Base-by-base conservation (phyloP, 257 asterid genomes). In the Ajuga chamaepitys region DNA sequence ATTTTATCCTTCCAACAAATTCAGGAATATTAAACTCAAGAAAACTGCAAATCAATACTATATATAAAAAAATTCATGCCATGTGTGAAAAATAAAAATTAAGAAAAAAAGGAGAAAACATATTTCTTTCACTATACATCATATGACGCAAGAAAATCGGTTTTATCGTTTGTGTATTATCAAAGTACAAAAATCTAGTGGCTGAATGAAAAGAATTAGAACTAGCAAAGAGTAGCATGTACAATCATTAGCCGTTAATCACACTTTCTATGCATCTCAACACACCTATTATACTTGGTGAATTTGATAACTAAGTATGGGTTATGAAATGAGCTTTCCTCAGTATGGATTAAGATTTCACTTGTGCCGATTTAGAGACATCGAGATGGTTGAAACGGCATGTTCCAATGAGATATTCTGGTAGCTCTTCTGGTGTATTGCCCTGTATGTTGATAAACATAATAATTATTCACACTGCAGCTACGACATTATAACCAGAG, bases 301-400 rank as follows among this genome's bases (percentile, higher is more conserved):
- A 24, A 26, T 71, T 70, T 47, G 53, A 42, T 57, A 64, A 53
- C 34, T 20, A 12, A 42, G 16, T 26, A 24, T 30, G 62, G 57
- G 52, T 9, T 26, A 13, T 37, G 26, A 55, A 40, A n/a, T 42
- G 45, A 44, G 28, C 6, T 12, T 42, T 52, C 35, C 46, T 45
- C 14, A 6, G 37, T 42, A 47, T 14, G 58, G 30, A 9, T 61
- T 73, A 75, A 4, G 86, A 84, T 65, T 81, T 78, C 38, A 75
- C 80, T 13, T 30, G 41, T 58, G 88, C 62, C 10, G 98, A 73
- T 79, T 92, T 92, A 12, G 89, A 56, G 8, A 66, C 84, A 37
- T 92, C 96, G 73, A 92, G 70, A 78, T 89, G 95, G 76, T 88
- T 88, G 10, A 92, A 79, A 42, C 96, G 89, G 48, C 96, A 88